phyloP scores from a whole-genome alignment of 75 land plant genomes.

The Sequoiadendron giganteum region DNA sequence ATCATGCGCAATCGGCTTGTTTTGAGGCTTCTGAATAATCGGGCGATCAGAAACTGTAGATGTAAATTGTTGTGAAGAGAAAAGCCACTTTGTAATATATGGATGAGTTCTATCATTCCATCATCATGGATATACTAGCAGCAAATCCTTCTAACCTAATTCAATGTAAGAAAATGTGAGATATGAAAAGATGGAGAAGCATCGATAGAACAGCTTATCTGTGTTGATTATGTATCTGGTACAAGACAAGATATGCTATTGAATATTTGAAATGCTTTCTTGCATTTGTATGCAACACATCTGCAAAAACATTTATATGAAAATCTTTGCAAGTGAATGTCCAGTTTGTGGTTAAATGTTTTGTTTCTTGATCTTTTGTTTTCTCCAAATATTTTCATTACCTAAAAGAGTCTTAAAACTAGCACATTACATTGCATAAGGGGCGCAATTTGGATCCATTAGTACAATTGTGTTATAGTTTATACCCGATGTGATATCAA shows the following conservation, averaged over 20 bases:
- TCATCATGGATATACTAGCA: background rate
- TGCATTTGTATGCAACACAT: background rate
- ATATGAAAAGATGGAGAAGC: background rate
- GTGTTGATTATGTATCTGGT: background rate
- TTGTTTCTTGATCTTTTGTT: background rate
- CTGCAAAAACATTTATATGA: background rate
- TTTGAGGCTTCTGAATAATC: background rate
- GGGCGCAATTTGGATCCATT: background rate
- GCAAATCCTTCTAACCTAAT: background rate
- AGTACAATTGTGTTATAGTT: background rate
- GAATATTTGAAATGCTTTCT: background rate
- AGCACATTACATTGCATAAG: slow-evolving; percentile 4
- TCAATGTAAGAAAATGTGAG: background rate
- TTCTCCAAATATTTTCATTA: background rate
- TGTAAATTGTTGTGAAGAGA: background rate
- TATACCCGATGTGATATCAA: background rate
- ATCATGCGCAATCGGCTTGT: background rate
- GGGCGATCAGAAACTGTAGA: background rate
- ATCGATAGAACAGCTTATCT: background rate
- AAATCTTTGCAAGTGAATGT: background rate
- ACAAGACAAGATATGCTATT: background rate
- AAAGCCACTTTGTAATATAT: background rate
- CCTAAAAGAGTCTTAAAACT: background rate
- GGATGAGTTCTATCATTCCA: background rate
- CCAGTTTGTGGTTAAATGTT: background rate